Evolutionary conservation across 2,329 filamentous ascomycete species (phyloP).

Genomic region (Ceratocystis diversiconidia): DNA sequence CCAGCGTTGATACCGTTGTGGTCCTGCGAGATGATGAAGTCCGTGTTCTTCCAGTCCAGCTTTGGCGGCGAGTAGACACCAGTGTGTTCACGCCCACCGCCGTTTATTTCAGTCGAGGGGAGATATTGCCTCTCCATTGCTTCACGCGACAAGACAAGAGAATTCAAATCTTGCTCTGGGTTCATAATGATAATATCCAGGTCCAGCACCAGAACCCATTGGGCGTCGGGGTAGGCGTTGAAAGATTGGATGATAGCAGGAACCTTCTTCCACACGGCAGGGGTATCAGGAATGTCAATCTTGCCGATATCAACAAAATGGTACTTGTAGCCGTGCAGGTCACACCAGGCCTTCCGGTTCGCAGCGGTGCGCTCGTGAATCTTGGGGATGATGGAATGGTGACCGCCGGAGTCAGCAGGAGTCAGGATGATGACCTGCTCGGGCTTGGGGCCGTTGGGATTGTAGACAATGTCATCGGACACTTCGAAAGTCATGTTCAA

Average conservation of each 20-base stretch:
- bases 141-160: slow-evolving; percentile 16
- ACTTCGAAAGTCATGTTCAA: slow-evolving; percentile 16
- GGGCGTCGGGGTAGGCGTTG: slow-evolving; percentile 17
- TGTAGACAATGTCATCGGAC: slow-evolving; percentile 15
- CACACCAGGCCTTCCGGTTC: slow-evolving; percentile 17
- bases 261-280: slow-evolving; percentile 18
- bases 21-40: slow-evolving; percentile 17
- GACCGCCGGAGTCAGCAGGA: slow-evolving; percentile 16
- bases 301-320: slow-evolving; percentile 18
- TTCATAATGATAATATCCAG: slow-evolving; percentile 18
- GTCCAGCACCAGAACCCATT: slow-evolving; percentile 17
- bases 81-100: slow-evolving; percentile 8
- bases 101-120: slow-evolving; percentile 13
- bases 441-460: slow-evolving; percentile 14
- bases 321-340: slow-evolving; percentile 18
- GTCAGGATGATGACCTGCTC: slow-evolving; percentile 16
- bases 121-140: slow-evolving; percentile 16
- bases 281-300: slow-evolving; percentile 15
- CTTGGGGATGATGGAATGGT: slow-evolving; percentile 16
- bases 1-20: slow-evolving; percentile 19
- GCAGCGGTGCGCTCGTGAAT: slow-evolving; percentile 16
- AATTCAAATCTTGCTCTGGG: slow-evolving; percentile 15
- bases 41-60: slow-evolving; percentile 17
- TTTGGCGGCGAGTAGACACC: slow-evolving; percentile 13
- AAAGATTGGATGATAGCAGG: slow-evolving; percentile 18